phyloP scores from a whole-genome alignment of 2,329 filamentous ascomycete genomes.

The Fusarium sp. region DNA sequence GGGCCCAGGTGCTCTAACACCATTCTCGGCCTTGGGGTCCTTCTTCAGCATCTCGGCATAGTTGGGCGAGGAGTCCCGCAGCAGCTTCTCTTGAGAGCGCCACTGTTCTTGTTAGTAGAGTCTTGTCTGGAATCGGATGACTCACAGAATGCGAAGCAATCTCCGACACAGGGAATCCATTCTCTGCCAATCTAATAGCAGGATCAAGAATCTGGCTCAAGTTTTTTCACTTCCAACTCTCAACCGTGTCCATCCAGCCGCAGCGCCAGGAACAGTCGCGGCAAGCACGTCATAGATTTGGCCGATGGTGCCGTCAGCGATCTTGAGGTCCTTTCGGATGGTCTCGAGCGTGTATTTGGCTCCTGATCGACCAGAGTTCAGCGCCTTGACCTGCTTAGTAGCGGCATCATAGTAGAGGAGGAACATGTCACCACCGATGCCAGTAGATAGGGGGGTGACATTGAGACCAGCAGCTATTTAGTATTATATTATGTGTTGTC shows the following conservation, averaged over 20 bases:
- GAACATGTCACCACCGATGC: constrained; percentile 98
- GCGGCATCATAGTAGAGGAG: constrained; percentile 91
- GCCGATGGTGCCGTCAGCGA: constrained; percentile 67
- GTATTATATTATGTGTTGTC: too few relatives aligned
- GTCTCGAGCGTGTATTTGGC: constrained; percentile 75
- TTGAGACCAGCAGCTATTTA: constrained; percentile 92
- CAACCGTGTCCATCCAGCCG: constrained; percentile 92
- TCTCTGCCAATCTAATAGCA: constrained; percentile 86
- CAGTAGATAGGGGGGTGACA: constrained; percentile 90
- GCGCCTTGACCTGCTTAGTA: constrained; percentile 82
- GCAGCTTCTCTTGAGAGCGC: constrained; percentile 70
- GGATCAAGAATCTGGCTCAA: constrained; percentile 83
- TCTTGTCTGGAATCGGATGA: too few relatives aligned
- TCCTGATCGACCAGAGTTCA: constrained; percentile 92
- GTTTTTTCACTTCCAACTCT: constrained; percentile 87
- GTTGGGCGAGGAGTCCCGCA: constrained; percentile 85
- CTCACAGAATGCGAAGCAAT: constrained; percentile 68
- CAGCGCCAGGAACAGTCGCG: constrained; percentile 88
- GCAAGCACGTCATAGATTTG: constrained; percentile 81
- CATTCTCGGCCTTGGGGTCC: constrained; percentile 74
- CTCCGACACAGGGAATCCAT: constrained; percentile 91
- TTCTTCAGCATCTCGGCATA: constrained; percentile 87
- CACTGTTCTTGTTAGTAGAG: constrained; percentile 68
- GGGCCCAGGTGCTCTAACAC: constrained; percentile 78
- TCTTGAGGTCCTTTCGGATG: constrained; percentile 75